A percentile compares a stretch with the other conserved stretches of the same genome.
phyloP scores from a whole-genome alignment of 202 grass and related monocot genomes.

The Dendrocalamus latiflorus region DNA sequence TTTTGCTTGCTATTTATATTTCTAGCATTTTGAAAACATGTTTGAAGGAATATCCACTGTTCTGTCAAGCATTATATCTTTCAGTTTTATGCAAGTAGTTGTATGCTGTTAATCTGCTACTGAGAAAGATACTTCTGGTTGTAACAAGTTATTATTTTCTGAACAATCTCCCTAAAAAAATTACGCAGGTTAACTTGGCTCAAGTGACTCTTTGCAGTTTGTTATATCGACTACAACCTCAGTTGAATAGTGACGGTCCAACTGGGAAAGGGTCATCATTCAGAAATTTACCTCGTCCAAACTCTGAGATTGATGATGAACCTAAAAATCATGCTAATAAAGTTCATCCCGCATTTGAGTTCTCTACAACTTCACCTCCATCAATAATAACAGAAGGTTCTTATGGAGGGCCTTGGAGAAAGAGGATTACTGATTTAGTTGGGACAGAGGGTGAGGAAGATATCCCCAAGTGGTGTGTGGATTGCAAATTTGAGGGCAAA shows the following conservation, averaged over 20 bases:
- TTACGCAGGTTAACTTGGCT: slow-evolving; percentile 68
- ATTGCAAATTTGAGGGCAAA: slow-evolving; percentile 38
- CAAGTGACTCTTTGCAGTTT: too few species aligned
- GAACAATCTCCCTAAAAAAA: slow-evolving; percentile 22
- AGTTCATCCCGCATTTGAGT: slow-evolving; percentile 55
- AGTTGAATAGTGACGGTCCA: too few species aligned
- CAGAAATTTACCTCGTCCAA: too few species aligned
- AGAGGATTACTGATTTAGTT: slow-evolving; percentile 82
- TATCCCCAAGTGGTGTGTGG: slow-evolving; percentile 91
- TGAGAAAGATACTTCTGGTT: neutral
- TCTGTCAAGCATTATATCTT: neutral
- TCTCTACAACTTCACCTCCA: slow-evolving; percentile 75
- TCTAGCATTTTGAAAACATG: neutral
- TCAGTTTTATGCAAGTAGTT: neutral
- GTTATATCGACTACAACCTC: too few species aligned
- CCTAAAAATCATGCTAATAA: slow-evolving; percentile 40
- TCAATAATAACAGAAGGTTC: slow-evolving; percentile 85
- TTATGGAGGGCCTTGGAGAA: slow-evolving; percentile 87
- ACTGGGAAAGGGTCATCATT: too few species aligned
- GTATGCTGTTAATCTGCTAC: neutral
- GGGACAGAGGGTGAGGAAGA: slow-evolving; percentile 60
- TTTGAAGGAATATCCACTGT: neutral
- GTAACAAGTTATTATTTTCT: slow-evolving; percentile 6
- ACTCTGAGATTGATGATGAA: too few species aligned
- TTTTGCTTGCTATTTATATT: neutral